Conservation (phyloP, 225 moss, liverwort and hornwort genomes). For the Polytrichum commune region DNA sequence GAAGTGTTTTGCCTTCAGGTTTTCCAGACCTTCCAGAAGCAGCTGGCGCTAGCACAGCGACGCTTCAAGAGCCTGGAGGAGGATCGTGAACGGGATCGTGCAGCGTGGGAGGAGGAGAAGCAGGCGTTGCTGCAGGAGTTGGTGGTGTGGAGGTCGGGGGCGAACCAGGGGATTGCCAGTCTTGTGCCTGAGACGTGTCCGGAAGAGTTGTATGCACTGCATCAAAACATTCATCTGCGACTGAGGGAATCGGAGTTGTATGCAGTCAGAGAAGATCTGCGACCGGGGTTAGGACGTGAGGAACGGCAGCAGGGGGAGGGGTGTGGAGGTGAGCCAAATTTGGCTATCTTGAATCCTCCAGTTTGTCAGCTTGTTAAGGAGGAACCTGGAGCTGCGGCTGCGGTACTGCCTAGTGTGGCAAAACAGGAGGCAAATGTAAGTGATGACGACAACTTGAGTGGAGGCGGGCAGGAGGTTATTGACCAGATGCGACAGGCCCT, state of each 20-base stretch:
- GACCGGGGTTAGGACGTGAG: too few species aligned
- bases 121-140: conserved; percentile 25
- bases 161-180: conserved; percentile 8
- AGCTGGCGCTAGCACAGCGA: conserved; percentile 32
- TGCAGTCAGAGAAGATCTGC: neutral
- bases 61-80: conserved; percentile 43
- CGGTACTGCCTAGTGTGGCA: too few species aligned
- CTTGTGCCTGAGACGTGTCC: conserved; percentile 13
- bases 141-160: conserved; percentile 30
- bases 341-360: neutral
- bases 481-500: too few species aligned
- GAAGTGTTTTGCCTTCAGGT: conserved; percentile 28
- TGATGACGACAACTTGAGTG: too few species aligned
- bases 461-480: too few species aligned
- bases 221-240: neutral
- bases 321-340: too few species aligned
- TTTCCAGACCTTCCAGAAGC: conserved; percentile 21
- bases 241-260: neutral
- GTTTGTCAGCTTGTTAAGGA: neutral
- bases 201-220: neutral
- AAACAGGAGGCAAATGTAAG: too few species aligned
- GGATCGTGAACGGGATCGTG: conserved; percentile 16
- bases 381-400: neutral
- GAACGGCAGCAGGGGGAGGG: too few species aligned
- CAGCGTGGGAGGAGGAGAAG: conserved; percentile 37